phyloP scores from a whole-genome alignment of 768 basidiomycete genomes.

The Peribolospora kevripleyi region DNA sequence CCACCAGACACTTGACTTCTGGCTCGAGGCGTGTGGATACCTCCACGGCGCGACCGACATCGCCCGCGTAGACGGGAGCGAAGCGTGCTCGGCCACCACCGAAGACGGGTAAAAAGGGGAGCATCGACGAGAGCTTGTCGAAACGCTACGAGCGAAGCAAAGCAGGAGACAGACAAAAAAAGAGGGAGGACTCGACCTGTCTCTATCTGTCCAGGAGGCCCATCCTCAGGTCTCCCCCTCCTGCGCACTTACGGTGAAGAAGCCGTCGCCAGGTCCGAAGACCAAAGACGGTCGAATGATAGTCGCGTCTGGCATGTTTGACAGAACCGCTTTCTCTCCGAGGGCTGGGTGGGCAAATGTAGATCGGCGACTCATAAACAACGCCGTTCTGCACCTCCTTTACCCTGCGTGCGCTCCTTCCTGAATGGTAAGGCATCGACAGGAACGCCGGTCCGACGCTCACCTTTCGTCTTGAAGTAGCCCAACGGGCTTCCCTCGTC shows the following conservation, averaged over 20 bases:
- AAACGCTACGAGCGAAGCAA: conserved; percentile 23
- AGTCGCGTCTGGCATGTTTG: conserved; percentile 29
- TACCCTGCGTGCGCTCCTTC: too few relatives aligned
- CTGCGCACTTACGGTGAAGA: conserved; percentile 35
- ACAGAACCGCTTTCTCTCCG: conserved; percentile 34
- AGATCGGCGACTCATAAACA: too few relatives aligned
- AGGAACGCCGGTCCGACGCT: conserved; percentile 4
- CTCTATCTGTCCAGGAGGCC: background rate
- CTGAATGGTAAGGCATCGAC: too few relatives aligned
- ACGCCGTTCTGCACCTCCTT: too few relatives aligned
- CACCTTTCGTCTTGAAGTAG: conserved; percentile 37
- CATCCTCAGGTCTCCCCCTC: background rate
- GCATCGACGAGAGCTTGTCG: conserved; percentile 31
- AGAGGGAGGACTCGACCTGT: background rate
- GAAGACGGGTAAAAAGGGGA: conserved; percentile 56
- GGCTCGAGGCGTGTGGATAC: conserved; percentile 29
- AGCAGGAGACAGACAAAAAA: background rate
- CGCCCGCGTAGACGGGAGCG: conserved; percentile 49
- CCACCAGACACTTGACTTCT: conserved; percentile 14
- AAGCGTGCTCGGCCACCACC: conserved; percentile 41
- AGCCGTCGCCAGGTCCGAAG: conserved; percentile 51
- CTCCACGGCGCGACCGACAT: conserved; percentile 39
- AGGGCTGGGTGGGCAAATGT: conserved; percentile 16
- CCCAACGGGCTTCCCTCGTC: conserved; percentile 32
- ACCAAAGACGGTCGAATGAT: conserved; percentile 47